Conservation (phyloP, 2,329 filamentous ascomycete species). For the Verticillium zaregamsianum region DNA sequence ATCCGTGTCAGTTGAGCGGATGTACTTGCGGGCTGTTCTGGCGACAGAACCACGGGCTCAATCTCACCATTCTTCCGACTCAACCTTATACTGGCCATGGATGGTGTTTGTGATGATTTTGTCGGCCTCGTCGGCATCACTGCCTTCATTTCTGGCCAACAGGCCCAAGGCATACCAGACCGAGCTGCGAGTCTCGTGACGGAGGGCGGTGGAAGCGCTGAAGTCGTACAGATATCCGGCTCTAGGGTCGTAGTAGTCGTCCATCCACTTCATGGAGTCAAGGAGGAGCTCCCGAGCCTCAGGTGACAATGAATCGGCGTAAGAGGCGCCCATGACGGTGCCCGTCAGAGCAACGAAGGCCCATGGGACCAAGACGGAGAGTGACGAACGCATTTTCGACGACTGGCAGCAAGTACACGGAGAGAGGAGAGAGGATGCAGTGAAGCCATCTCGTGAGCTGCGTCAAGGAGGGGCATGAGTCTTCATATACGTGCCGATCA, state of each 20-base stretch:
- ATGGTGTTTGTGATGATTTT: constrained; percentile 53
- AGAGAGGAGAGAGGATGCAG: neutral
- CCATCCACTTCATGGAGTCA: constrained; percentile 52
- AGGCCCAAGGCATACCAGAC: constrained; percentile 58
- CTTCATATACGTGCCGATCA: neutral
- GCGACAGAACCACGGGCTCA: neutral
- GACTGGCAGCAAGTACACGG: neutral
- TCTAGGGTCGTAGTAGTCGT: constrained; percentile 47
- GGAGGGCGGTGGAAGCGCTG: constrained; percentile 36
- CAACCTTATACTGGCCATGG: constrained; percentile 45
- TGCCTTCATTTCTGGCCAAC: constrained; percentile 46
- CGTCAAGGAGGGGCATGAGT: neutral
- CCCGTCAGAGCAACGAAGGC: neutral
- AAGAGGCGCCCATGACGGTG: constrained; percentile 3
- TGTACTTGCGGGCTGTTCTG: constrained; percentile 10
- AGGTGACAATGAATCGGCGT: constrained; percentile 12
- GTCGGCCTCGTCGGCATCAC: constrained; percentile 45
- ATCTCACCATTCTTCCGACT: constrained; percentile 49
- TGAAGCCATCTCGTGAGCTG: neutral
- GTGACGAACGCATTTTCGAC: neutral
- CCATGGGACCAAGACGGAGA: neutral
- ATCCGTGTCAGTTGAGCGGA: neutral
- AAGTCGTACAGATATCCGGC: constrained; percentile 51
- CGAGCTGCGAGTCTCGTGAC: constrained; percentile 53
- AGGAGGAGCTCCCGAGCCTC: constrained; percentile 36